Evolutionary conservation across 257 asterid genomes (phyloP).

Genomic region (Petunia axillaris): DNA sequence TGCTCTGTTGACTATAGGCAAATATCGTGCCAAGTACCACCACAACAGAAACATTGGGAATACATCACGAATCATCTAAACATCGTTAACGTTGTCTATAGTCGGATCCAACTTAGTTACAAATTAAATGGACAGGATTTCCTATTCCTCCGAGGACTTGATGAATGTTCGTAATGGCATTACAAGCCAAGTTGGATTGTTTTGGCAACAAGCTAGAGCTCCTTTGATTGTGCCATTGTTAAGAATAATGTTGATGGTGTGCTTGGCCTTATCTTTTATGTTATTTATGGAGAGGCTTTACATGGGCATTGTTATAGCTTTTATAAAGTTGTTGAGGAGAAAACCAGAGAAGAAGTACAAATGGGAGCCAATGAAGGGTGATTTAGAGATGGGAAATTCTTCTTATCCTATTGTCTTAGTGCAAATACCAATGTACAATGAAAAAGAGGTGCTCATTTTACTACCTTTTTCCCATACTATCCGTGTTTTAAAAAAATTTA

Average conservation of each 20-base stretch:
- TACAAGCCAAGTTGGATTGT: constrained; percentile 33
- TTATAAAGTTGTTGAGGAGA: constrained; percentile 32
- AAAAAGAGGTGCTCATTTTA: constrained; percentile 30
- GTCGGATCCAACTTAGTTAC: too few species aligned
- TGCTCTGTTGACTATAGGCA: too few species aligned
- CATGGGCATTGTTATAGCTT: constrained; percentile 53
- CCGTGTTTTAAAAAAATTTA: too few species aligned
- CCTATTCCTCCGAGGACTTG: constrained; percentile 8
- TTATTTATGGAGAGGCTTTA: constrained; percentile 32
- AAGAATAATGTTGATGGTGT: constrained; percentile 43
- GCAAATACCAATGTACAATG: constrained; percentile 39
- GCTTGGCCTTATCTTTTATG: constrained; percentile 47
- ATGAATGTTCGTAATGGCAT: constrained; percentile 33
- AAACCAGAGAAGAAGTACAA: constrained; percentile 32
- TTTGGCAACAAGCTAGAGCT: constrained; percentile 40
- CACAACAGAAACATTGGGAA: too few species aligned
- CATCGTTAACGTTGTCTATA: too few species aligned
- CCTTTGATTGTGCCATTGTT: constrained; percentile 48
- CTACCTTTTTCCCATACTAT: background rate
- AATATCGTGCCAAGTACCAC: too few species aligned
- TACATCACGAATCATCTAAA: too few species aligned
- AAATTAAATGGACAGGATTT: background rate
- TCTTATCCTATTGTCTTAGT: constrained; percentile 36
- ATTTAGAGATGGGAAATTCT: constrained; percentile 31
- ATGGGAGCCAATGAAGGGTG: constrained; percentile 34